Evolutionary conservation across 2,329 filamentous ascomycete genomes (phyloP).

Genomic region (Falciphora oryzae): DNA sequence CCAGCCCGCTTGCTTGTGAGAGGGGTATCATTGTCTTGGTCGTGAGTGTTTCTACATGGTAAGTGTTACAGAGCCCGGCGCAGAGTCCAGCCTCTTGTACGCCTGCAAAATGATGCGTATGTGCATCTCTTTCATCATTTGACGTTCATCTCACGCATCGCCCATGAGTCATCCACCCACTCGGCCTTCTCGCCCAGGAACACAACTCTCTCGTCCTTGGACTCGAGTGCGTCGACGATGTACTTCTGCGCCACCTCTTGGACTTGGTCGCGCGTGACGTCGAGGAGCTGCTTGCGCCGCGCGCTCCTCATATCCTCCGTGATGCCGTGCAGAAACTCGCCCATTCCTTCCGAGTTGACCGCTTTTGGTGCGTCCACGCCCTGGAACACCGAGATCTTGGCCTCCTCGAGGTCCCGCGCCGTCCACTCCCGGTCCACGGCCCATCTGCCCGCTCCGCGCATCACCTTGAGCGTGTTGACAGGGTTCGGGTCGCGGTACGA

Average conservation of each 20-base stretch:
- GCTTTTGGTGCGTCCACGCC: slow-evolving; percentile 80
- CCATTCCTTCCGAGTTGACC: slow-evolving; percentile 84
- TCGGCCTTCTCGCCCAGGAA: slow-evolving; percentile 80
- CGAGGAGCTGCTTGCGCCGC: slow-evolving; percentile 76
- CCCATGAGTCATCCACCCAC: slow-evolving; percentile 72
- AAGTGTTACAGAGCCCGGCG: slow-evolving; percentile 17
- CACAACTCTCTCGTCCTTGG: slow-evolving; percentile 55
- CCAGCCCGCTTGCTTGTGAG: slow-evolving; percentile 19
- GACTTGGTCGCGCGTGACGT: slow-evolving; percentile 77
- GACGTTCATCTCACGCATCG: slow-evolving; percentile 67
- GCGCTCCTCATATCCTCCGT: slow-evolving; percentile 84
- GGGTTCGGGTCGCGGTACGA: slow-evolving; percentile 97
- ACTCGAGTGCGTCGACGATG: slow-evolving; percentile 61
- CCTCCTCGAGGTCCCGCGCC: slow-evolving; percentile 83
- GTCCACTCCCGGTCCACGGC: slow-evolving; percentile 77
- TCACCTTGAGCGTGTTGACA: slow-evolving; percentile 77
- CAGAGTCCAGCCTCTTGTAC: neutral
- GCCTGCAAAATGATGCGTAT: neutral
- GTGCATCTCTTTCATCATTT: slow-evolving; percentile 21
- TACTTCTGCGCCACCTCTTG: slow-evolving; percentile 76
- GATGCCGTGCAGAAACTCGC: slow-evolving; percentile 76
- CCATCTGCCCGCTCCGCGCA: slow-evolving; percentile 76
- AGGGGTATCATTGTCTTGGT: slow-evolving; percentile 29
- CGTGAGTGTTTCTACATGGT: slow-evolving; percentile 24
- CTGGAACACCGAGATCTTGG: slow-evolving; percentile 93